Evolutionary conservation across 2,329 filamentous ascomycete genomes (phyloP).

Genomic region (Aspergillus brasiliensis): DNA sequence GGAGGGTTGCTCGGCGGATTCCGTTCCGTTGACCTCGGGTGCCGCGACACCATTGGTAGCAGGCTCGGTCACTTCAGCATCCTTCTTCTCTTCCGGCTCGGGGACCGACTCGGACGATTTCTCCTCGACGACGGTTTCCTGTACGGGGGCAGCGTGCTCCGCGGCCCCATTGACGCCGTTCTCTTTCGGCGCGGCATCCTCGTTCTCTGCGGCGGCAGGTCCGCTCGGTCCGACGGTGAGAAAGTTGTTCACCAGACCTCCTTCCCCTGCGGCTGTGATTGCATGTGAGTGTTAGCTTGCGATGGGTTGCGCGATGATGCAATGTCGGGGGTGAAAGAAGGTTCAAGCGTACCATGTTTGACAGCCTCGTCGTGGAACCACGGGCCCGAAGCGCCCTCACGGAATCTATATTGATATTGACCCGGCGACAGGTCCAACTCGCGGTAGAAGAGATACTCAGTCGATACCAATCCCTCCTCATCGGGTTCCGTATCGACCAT

Average conservation of each 20-base stretch:
- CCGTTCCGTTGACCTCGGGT: slow-evolving; percentile 17
- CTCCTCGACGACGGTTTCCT: slow-evolving; percentile 13
- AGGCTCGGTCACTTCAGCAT: slow-evolving; percentile 7
- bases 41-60: slow-evolving; percentile 8
- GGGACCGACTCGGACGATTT: slow-evolving; percentile 6
- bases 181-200: slow-evolving; percentile 11
- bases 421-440: slow-evolving; percentile 23
- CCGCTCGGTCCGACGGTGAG: slow-evolving; percentile 17
- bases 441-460: slow-evolving; percentile 25
- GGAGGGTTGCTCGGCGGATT: slow-evolving; percentile 9
- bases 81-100: slow-evolving; percentile 12
- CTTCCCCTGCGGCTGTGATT: slow-evolving; percentile 24
- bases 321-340: not conserved
- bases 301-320: not conserved
- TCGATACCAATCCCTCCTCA: slow-evolving; percentile 20
- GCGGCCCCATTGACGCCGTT: slow-evolving; percentile 5
- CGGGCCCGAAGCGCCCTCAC: slow-evolving; percentile 23
- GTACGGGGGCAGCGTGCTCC: not conserved
- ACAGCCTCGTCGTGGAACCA: slow-evolving; percentile 32
- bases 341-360: slow-evolving; percentile 27
- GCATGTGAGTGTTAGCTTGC: slow-evolving; percentile 4
- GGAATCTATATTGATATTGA: slow-evolving; percentile 31
- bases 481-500: slow-evolving; percentile 17
- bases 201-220: not conserved
- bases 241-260: slow-evolving; percentile 26